These are phyloP conservation scores for Fusarium redolens DNA, from an alignment of 2,329 filamentous ascomycete species.

Conservation along the genomic window DNA sequence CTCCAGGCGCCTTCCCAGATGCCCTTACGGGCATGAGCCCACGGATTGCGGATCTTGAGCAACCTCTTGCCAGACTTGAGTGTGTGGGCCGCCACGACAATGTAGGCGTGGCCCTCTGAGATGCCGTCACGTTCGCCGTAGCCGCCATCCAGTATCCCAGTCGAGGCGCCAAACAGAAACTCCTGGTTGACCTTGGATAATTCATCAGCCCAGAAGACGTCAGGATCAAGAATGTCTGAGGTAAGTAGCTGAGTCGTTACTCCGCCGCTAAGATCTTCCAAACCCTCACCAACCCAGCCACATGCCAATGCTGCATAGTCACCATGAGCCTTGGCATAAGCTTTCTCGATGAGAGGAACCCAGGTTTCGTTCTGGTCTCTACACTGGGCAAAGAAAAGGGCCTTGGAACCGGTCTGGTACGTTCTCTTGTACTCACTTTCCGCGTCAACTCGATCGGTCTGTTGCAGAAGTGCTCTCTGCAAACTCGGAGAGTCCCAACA, in stretches of 20 bases:
- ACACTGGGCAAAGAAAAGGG: conserved; percentile 82
- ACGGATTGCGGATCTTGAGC: conserved; percentile 69
- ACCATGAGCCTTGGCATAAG: conserved; percentile 85
- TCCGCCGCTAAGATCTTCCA: conserved; percentile 73
- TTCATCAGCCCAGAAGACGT: conserved; percentile 86
- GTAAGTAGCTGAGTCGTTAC: conserved; percentile 76
- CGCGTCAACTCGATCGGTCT: conserved; percentile 78
- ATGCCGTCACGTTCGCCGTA: conserved; percentile 71
- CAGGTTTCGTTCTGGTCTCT: conserved; percentile 83
- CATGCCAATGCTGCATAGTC: conserved; percentile 78
- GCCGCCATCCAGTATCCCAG: conserved; percentile 71
- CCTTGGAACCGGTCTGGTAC: conserved; percentile 80
- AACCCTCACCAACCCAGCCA: conserved; percentile 73
- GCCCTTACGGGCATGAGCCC: conserved; percentile 67
- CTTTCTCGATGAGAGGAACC: conserved; percentile 84
- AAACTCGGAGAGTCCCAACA: conserved; percentile 83
- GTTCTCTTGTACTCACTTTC: conserved; percentile 76
- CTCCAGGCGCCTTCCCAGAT: conserved; percentile 70
- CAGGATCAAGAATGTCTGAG: conserved; percentile 79
- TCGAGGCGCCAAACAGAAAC: conserved; percentile 78
- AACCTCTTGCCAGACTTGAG: conserved; percentile 65
- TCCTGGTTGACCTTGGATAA: conserved; percentile 83
- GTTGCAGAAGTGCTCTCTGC: conserved; percentile 78
- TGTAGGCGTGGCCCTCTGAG: conserved; percentile 68
- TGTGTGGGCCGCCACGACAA: conserved; percentile 67